Base-by-base conservation (phyloP, 257 asterid species). In the Solanum piurae region DNA sequence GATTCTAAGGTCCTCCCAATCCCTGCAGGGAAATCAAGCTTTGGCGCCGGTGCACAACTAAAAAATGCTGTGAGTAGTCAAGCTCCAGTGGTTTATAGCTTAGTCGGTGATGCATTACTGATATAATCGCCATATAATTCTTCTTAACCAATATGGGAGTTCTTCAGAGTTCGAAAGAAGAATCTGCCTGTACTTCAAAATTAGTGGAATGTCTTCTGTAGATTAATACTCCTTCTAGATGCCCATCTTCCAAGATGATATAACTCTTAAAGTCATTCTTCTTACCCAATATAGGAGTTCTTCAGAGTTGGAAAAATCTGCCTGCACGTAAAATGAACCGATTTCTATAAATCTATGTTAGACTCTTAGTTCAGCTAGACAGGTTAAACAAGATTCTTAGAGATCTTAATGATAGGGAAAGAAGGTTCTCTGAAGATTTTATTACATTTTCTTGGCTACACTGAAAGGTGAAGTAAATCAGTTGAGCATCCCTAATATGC, bases 11-110 rank as follows among this genome's bases (percentile, higher is more conserved):
- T 95, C 83, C 98, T 96, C 87, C 99, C 99, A 2, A 90, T 96
- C 82, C 94, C 93, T 20, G 94, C 96, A 60, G 99, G 98, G 23
- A 95, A 94, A 90, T 90, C 96, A 71, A 94, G 98, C 92, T 96
- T 96, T 11, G 94, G 98, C 23, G 95, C 97, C 66, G 99, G 99
- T 46, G 99, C 93, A 12, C 99, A 96, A 75, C 87, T 96, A 88
- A 96, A 96, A 91, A 96, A 95, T 89, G 98, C 94, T 37, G 99
- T 96, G 88, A 94, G 99, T 90, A 29, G 55, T 80, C 83, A 71
- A 46, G 29, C 85, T 80, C 23, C 42, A 80, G 37, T 46, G 16
- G 3, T 46, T 79, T 79, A 14, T 49, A 75, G 87, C 80, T 84
- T 84, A 49, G 4, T 75, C 20, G 5, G 55, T 87, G 69, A 44